Percentiles rank a stretch among this genome's conserved stretches.
Evolutionary conservation across 495 filamentous ascomycete genomes (phyloP).

Genomic region (Trichoderma erinaceum): DNA sequence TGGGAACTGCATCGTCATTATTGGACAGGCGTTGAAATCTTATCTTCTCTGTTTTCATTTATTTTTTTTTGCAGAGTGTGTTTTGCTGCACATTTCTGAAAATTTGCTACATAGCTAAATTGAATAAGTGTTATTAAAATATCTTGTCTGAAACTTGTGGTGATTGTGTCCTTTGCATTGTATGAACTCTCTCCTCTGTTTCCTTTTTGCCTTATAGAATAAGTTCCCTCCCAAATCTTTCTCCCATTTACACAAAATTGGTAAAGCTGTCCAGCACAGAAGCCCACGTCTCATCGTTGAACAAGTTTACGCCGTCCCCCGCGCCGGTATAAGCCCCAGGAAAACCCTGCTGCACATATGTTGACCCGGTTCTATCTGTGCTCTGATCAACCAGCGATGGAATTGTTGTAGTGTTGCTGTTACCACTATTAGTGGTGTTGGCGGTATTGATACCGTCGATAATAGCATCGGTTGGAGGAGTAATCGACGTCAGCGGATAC

Average conservation of each 20-base stretch:
- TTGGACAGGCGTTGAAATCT: background rate
- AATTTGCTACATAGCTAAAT: conserved; percentile 1
- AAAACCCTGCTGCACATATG: background rate
- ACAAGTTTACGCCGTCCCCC: background rate
- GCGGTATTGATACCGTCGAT: background rate
- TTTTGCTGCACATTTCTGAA: background rate
- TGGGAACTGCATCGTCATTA: conserved; percentile 3
- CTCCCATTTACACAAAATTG: background rate
- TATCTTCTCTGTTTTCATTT: background rate
- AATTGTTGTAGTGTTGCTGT: background rate
- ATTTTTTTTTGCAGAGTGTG: background rate
- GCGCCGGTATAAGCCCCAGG: background rate
- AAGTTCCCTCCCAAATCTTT: too few species aligned
- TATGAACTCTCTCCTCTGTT: background rate
- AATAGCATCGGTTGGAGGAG: background rate
- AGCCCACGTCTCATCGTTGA: background rate
- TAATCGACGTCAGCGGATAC: background rate
- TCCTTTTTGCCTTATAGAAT: background rate
- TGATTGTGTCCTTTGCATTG: too few species aligned
- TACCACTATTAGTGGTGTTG: background rate
- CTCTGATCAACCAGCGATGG: background rate
- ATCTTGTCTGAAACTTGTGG: background rate
- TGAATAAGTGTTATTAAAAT: conserved; percentile 2
- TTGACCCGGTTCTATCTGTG: background rate
- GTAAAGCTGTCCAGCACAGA: background rate